Percentiles rank a stretch among this genome's conserved stretches.
These are phyloP conservation scores for Claviceps maximensis DNA, from an alignment of 2,329 filamentous ascomycete species.

Conservation along the genomic window DNA sequence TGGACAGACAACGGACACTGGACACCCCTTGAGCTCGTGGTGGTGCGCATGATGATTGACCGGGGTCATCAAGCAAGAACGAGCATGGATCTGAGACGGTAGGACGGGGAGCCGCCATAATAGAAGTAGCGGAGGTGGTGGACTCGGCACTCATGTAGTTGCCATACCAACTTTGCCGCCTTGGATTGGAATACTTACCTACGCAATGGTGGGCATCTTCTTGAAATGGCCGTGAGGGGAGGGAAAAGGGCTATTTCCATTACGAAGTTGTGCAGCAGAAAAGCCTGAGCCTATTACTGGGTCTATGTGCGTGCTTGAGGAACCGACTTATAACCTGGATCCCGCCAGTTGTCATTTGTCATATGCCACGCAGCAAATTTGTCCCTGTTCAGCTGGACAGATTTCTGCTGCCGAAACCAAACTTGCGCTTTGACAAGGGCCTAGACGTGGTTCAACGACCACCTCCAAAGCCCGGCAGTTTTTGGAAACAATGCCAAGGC, in stretches of 20 bases:
- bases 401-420: background rate
- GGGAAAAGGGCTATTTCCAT: conserved; percentile 2
- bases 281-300: conserved; percentile 1
- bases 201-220: background rate
- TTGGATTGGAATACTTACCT: background rate
- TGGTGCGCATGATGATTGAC: conserved; percentile 5
- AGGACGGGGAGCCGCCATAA: background rate
- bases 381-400: background rate
- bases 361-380: background rate
- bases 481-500: background rate
- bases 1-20: background rate
- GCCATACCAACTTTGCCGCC: conserved; percentile 2
- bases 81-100: conserved; percentile 1
- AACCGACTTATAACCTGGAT: background rate
- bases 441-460: background rate
- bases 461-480: background rate
- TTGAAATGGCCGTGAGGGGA: background rate
- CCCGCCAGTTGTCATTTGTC: background rate
- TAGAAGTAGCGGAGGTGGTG: background rate
- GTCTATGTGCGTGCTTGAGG: background rate
- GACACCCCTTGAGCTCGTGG: background rate
- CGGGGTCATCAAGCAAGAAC: conserved; percentile 8
- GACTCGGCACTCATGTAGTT: background rate
- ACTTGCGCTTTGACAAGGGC: background rate
- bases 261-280: conserved; percentile 9